Conservation (phyloP, 2,329 filamentous ascomycete species). For the Davidsoniella neocaledoniae region DNA sequence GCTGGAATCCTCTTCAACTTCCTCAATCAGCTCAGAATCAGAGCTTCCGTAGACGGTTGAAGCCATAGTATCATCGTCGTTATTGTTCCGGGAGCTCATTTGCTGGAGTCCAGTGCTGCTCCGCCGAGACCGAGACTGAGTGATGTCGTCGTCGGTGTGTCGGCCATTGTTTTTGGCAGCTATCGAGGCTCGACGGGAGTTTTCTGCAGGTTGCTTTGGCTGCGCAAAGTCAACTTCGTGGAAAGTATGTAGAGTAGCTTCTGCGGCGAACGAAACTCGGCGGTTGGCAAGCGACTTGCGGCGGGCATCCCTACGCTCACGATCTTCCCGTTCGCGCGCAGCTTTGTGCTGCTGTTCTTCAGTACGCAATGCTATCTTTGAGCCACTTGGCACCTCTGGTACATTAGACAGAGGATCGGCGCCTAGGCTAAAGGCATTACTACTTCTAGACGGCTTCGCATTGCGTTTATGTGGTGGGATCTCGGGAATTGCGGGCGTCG, state of each 20-base stretch:
- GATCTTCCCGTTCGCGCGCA: constrained; percentile 51
- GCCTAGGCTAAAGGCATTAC: constrained; percentile 6
- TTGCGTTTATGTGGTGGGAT: constrained; percentile 31
- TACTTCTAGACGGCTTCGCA: constrained; percentile 3
- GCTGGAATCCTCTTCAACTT: constrained; percentile 34
- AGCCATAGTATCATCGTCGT: constrained; percentile 49
- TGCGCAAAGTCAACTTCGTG: constrained; percentile 81
- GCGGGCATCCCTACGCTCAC: constrained; percentile 67
- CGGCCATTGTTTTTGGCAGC: not conserved
- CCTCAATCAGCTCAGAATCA: constrained; percentile 34
- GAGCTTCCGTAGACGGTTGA: constrained; percentile 61
- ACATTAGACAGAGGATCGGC: constrained; percentile 11
- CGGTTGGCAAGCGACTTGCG: constrained; percentile 86
- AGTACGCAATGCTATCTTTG: constrained; percentile 45
- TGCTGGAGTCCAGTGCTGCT: constrained; percentile 38
- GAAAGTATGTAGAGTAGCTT: constrained; percentile 94
- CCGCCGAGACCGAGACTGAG: constrained; percentile 27
- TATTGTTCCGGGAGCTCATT: constrained; percentile 45
- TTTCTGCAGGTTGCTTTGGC: constrained; percentile 64
- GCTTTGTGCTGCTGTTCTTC: constrained; percentile 57
- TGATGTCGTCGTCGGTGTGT: constrained; percentile 16
- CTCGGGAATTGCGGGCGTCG: constrained; percentile 51
- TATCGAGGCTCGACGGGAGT: constrained; percentile 42
- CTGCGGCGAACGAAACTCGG: constrained; percentile 89
- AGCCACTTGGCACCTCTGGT: constrained; percentile 17